Conservation (phyloP, 2,329 filamentous ascomycete genomes). For the Amylocarpus encephaloides region DNA sequence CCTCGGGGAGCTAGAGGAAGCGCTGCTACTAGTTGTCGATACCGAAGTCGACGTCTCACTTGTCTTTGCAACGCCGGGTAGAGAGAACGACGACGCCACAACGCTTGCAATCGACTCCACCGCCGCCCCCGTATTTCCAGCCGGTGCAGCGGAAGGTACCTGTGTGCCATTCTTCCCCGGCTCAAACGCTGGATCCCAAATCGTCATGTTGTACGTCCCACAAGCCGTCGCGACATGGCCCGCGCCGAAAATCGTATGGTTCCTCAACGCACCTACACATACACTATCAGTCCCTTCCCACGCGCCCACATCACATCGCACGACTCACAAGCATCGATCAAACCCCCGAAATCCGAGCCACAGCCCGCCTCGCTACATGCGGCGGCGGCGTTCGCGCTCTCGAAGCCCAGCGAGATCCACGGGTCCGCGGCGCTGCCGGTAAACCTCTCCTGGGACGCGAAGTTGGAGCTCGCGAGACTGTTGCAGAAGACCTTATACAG, state of each 20-base stretch:
- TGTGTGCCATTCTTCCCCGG: slow-evolving; percentile 2
- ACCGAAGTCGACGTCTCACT: neutral
- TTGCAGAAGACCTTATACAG: slow-evolving; percentile 13
- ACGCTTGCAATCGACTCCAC: neutral
- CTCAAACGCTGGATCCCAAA: slow-evolving; percentile 2
- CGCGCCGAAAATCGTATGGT: slow-evolving; percentile 9
- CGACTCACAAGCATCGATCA: slow-evolving; percentile 11
- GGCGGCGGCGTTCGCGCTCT: neutral
- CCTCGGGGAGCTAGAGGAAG: neutral
- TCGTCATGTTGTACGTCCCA: slow-evolving; percentile 12
- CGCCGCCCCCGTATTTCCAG: neutral
- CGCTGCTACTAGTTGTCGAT: neutral
- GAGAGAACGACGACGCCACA: neutral
- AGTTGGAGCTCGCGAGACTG: slow-evolving; percentile 4
- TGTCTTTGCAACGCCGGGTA: neutral
- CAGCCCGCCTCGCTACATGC: slow-evolving; percentile 5
- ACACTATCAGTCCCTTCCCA: neutral
- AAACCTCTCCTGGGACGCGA: slow-evolving; percentile 4
- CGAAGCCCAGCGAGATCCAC: slow-evolving; percentile 12
- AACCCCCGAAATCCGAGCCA: slow-evolving; percentile 2
- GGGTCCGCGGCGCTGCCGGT: slow-evolving; percentile 5
- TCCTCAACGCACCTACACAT: slow-evolving; percentile 1
- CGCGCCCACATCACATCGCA: neutral
- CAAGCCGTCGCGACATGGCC: slow-evolving; percentile 9
- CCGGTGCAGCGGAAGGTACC: neutral